A percentile compares a stretch with the other conserved stretches of the same genome.
phyloP scores from a whole-genome alignment of 305 asterid species.

The Solanum hybrid region DNA sequence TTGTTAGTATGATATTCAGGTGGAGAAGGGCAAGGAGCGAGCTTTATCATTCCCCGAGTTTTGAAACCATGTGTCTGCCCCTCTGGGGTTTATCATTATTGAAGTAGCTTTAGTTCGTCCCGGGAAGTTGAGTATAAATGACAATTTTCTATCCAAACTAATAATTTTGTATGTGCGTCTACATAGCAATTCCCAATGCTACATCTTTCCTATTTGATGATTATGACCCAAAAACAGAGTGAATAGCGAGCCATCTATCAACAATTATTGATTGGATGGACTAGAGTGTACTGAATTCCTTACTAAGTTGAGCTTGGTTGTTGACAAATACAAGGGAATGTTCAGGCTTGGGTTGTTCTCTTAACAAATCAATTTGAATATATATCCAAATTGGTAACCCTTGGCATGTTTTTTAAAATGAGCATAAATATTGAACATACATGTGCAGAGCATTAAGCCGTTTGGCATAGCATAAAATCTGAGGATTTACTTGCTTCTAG shows the following conservation, averaged over 20 bases:
- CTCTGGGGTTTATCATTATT: background rate
- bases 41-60: background rate
- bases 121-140: background rate
- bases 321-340: background rate
- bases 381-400: background rate
- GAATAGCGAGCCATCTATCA: background rate
- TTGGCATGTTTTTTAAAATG: background rate
- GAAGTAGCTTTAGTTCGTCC: background rate
- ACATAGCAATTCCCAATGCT: background rate
- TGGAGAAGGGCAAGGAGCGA: background rate
- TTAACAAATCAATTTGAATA: background rate
- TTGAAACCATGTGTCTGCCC: background rate
- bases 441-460: background rate
- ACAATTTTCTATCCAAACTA: background rate
- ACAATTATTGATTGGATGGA: background rate
- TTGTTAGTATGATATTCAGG: background rate
- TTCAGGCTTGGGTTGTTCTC: background rate
- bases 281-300: background rate
- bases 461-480: background rate
- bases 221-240: background rate
- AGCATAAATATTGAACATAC: background rate
- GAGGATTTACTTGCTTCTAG: background rate
- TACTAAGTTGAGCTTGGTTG: background rate
- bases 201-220: background rate
- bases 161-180: background rate